Conservation (phyloP, 768 basidiomycete species). For the Boletus reticuloceps region DNA sequence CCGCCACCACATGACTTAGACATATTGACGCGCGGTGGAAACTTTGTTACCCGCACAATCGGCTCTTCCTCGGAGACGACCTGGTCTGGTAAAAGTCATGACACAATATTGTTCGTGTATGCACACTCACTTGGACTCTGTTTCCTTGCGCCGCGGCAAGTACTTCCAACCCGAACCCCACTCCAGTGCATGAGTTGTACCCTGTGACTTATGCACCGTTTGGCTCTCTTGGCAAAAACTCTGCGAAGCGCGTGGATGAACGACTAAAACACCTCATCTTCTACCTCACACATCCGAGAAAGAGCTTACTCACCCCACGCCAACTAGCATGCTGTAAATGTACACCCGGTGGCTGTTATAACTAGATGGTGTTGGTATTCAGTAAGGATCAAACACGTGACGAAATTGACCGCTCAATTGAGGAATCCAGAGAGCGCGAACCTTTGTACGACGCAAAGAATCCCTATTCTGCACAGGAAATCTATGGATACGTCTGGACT, state of each 20-base stretch:
- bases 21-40: too few relatives aligned
- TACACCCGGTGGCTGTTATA: slow-evolving; percentile 90
- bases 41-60: too few relatives aligned
- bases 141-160: not conserved
- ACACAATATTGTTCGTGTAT: not conserved
- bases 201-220: slow-evolving; percentile 15
- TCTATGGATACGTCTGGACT: too few relatives aligned
- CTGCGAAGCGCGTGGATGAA: not conserved
- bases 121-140: not conserved
- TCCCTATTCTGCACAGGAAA: too few relatives aligned
- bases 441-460: too few relatives aligned
- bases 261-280: not conserved
- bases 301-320: slow-evolving; percentile 54
- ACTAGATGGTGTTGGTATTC: not conserved
- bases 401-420: too few relatives aligned
- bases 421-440: too few relatives aligned
- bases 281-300: not conserved
- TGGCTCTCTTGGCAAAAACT: slow-evolving; percentile 20
- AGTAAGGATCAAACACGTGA: too few relatives aligned
- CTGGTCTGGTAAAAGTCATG: not conserved
- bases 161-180: too few relatives aligned
- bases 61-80: not conserved
- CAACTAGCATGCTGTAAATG: slow-evolving; percentile 86
- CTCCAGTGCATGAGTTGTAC: too few relatives aligned
- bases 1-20: too few relatives aligned